Base-by-base conservation (phyloP, 2,329 filamentous ascomycete genomes). In the Talaromyces sp. region DNA sequence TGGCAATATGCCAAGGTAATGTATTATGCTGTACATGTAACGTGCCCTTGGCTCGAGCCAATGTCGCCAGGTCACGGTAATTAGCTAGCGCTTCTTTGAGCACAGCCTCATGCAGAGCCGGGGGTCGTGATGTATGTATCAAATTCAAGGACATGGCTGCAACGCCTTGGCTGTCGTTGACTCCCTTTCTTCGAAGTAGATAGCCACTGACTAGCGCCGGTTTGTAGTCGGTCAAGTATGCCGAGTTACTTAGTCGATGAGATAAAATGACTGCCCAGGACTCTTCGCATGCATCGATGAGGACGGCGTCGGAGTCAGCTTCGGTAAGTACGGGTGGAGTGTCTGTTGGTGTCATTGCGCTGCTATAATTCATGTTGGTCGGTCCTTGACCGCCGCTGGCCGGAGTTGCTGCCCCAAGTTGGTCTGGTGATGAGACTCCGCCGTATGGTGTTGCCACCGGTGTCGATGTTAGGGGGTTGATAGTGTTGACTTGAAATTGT, bases 251-350 rank as follows among this genome's bases (percentile, higher is more conserved):
- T 35, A 76, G 64, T 28, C 73, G 77, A 63, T 81, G 80, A 0
- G 78, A 78, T 58, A 86, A 73, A 19, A 84, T 75, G 7, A 85
- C 70, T 33, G 76, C 77, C 81, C 83, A 86, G 0, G 80, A 81
- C 62, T 87, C 83, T 65, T 87, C 84, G 21, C 77, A 78, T 17
- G 79, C 69, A 64, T 87, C 83, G 39, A 82, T 70, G 10, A 87
- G 77, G 9, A 80, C 75, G 2, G 81, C 78, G 53, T 86, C 83
- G 0, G 78, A 75, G 59, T 86, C 83, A 22, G 76, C 61, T 69
- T 80, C 69, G n/a, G 67, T 60, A 21, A 68, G 60, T 11, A 46
- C 58, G 10, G 69, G 53, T 22, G 53, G 64, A 7, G 69, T 61
- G 1, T 74, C 70, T 5, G 71, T 69, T 15, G 73, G 65, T 8